phyloP scores from a whole-genome alignment of 306 rosid genomes.

The Inga leiocalycina region DNA sequence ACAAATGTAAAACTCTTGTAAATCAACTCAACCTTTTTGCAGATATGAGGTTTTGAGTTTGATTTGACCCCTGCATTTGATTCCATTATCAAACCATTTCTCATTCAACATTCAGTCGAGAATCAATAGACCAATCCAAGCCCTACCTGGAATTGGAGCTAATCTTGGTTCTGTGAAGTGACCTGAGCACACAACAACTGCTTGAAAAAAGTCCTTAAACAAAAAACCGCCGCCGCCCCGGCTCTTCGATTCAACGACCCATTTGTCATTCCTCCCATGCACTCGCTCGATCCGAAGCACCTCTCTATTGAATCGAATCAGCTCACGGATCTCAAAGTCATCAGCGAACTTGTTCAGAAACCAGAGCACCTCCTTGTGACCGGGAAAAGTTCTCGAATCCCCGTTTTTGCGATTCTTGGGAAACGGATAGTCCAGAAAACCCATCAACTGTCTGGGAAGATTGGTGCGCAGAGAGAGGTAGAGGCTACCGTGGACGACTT shows the following conservation, averaged over 20 bases:
- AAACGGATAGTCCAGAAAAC: constrained; percentile 38
- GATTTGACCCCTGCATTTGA: neutral
- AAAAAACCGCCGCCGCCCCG: neutral
- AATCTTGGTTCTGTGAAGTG: constrained; percentile 35
- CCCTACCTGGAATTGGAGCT: constrained; percentile 33
- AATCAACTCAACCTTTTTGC: neutral
- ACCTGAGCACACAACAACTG: constrained; percentile 44
- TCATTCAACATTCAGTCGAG: neutral
- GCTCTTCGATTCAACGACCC: constrained; percentile 17
- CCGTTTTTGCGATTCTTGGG: neutral
- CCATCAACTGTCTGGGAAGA: constrained; percentile 38
- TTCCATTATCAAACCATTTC: neutral
- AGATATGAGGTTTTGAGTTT: neutral
- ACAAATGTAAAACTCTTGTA: neutral
- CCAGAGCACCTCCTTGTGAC: constrained; percentile 40
- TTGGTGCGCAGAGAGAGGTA: constrained; percentile 40
- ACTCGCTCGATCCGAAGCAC: constrained; percentile 20
- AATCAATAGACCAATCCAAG: neutral
- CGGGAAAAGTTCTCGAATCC: constrained; percentile 37
- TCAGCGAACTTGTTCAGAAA: constrained; percentile 32
- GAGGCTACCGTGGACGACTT: constrained; percentile 35
- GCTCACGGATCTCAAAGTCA: constrained; percentile 7
- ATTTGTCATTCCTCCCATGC: neutral
- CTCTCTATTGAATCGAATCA: constrained; percentile 19
- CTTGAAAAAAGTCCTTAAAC: constrained; percentile 35